Evolutionary conservation across 2,329 filamentous ascomycete species (phyloP).

Genomic region (Hypoxylon sp.): DNA sequence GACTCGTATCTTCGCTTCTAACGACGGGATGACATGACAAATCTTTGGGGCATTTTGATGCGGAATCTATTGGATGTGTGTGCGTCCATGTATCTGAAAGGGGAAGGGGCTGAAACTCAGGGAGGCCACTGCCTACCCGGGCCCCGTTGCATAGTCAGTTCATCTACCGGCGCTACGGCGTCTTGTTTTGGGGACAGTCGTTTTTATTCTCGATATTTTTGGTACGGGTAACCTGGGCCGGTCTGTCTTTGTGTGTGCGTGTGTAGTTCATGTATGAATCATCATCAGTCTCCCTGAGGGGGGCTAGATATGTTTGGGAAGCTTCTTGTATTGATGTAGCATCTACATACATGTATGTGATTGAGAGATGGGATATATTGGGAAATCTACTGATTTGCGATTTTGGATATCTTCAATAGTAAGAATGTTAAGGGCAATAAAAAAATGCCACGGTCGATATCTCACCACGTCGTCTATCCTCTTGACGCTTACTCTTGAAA

Average conservation of each 20-base stretch:
- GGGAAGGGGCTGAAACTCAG: constrained; percentile 13
- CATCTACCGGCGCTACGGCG: constrained; percentile 36
- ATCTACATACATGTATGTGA: constrained; percentile 16
- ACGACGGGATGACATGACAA: constrained; percentile 40
- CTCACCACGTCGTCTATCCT: not conserved
- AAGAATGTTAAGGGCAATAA: constrained; percentile 19
- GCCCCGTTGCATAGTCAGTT: constrained; percentile 31
- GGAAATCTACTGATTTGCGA: constrained; percentile 24
- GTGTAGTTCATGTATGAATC: constrained; percentile 10
- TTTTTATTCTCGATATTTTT: constrained; percentile 14
- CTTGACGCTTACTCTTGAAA: not conserved
- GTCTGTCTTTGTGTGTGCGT: constrained; percentile 1
- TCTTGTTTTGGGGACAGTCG: constrained; percentile 28
- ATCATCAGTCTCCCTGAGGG: constrained; percentile 2
- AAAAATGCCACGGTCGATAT: constrained; percentile 5
- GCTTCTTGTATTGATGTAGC: constrained; percentile 22
- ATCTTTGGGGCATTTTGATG: constrained; percentile 15
- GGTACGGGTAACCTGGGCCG: constrained; percentile 2
- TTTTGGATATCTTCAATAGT: constrained; percentile 30
- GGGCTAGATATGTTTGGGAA: constrained; percentile 15
- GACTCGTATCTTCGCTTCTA: constrained; percentile 26
- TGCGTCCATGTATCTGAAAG: not conserved
- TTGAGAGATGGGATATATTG: constrained; percentile 7
- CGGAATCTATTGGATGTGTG: not conserved
- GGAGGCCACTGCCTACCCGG: constrained; percentile 3